phyloP scores from a whole-genome alignment of 2,329 filamentous ascomycete species.

The Claviceps pusilla region DNA sequence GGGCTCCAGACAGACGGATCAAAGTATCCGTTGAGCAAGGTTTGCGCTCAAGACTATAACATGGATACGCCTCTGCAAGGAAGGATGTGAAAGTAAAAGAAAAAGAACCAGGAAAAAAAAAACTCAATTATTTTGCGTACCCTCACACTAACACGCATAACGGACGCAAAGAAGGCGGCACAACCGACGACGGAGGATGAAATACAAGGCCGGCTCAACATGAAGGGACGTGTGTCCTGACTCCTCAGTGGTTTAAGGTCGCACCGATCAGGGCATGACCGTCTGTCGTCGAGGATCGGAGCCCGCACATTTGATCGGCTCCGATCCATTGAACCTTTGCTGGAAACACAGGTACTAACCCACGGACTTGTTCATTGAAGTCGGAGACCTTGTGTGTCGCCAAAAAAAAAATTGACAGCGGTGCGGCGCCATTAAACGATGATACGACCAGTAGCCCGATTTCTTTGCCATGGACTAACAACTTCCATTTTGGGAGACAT shows the following conservation, averaged over 20 bases:
- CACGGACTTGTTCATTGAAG: not conserved
- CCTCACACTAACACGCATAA: not conserved
- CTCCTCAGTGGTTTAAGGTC: not conserved
- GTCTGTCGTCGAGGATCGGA: not conserved
- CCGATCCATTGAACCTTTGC: not conserved
- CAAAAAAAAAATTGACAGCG: not conserved
- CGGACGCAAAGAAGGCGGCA: not conserved
- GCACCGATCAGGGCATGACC: not conserved
- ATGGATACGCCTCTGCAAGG: not conserved
- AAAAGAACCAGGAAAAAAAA: not conserved
- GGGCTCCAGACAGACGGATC: too few relatives aligned
- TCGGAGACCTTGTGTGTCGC: not conserved
- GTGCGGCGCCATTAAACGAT: not conserved
- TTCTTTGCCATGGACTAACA: not conserved
- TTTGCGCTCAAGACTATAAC: not conserved
- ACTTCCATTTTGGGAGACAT: not conserved
- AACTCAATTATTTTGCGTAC: not conserved
- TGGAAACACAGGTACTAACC: not conserved
- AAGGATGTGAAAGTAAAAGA: not conserved
- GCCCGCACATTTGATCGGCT: not conserved
- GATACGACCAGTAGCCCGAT: too few relatives aligned
- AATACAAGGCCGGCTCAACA: not conserved
- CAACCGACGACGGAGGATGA: not conserved
- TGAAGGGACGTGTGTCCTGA: not conserved
- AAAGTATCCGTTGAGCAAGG: not conserved